A percentile compares a stretch with the other conserved stretches of the same genome.
Evolutionary conservation across 1,284 basidiomycete species (phyloP).

Genomic region (Pyrrhoderma noxium): DNA sequence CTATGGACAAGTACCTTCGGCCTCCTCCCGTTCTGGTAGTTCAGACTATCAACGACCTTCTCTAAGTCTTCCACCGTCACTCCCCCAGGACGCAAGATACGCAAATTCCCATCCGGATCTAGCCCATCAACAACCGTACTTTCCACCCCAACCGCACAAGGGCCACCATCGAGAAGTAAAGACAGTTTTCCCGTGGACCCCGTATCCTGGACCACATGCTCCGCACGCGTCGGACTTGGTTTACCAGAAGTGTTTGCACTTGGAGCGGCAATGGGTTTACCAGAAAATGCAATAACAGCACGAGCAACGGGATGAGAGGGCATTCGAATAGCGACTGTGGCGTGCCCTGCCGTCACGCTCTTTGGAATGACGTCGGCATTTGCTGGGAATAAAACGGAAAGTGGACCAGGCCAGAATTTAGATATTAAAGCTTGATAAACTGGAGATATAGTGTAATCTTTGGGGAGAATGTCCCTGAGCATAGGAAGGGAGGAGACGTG

Average conservation of each 20-base stretch:
- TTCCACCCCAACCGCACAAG: constrained; percentile 87
- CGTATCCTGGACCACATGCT: constrained; percentile 81
- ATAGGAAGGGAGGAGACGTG: constrained; percentile 86
- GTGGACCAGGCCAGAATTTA: constrained; percentile 91
- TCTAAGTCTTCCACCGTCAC: constrained; percentile 87
- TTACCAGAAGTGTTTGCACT: constrained; percentile 94
- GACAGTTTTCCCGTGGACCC: constrained; percentile 53
- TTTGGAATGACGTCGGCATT: constrained; percentile 47
- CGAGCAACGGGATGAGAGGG: constrained; percentile 90
- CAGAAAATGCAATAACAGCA: constrained; percentile 74
- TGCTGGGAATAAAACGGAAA: constrained; percentile 88
- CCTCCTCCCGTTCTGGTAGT: constrained; percentile 24
- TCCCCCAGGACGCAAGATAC: constrained; percentile 88
- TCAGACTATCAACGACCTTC: constrained; percentile 41
- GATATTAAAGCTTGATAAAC: constrained; percentile 71
- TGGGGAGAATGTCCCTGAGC: constrained; percentile 69
- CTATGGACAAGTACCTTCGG: constrained; percentile 67
- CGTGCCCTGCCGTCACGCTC: constrained; percentile 71
- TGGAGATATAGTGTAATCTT: constrained; percentile 47
- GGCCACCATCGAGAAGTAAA: constrained; percentile 89
- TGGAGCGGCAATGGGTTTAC: constrained; percentile 85
- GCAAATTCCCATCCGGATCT: constrained; percentile 61
- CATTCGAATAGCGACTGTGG: constrained; percentile 90
- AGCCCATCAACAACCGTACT: constrained; percentile 93
- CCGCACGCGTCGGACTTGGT: constrained; percentile 89